Evolutionary conservation across 2,329 filamentous ascomycete genomes (phyloP), one percentile per base, ranked within the genome.

Genomic region (Zarea fungicola): DNA sequence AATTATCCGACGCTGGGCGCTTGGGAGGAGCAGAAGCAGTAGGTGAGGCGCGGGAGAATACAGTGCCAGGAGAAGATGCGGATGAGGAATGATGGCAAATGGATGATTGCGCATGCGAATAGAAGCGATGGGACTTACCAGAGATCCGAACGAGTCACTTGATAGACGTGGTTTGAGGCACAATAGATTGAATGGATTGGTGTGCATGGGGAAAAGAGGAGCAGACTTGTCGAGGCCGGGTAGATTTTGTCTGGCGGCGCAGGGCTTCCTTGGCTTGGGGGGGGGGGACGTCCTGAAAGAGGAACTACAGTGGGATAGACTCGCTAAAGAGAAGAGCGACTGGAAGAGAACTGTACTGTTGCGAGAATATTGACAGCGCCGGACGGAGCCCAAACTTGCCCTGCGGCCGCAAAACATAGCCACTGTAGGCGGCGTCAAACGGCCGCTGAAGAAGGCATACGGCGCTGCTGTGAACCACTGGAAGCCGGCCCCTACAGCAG

Each of bases 41-140:
- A n/a, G n/a, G n/a, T n/a, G n/a, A 26, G 34, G 46, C 46, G 46
- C 46, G 9, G 44, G 13, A 25, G 42, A 18, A 28, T 28, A 34
- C 35, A 28, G 19, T 34, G 32, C 10, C 31, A 25, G 28, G n/a
- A 19, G 21, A 19, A 5, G 36, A 41, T 32, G 28, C 14, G 16
- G 14, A 50, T 51, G 55, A 53, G 49, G 48, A 61, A 53, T 62
- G 58, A 56, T 54, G 54, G 55, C 54, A 51, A 52, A 52, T 54
- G 51, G 47, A 55, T 56, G 65, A 68, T 70, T 63, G 69, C 69
- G 61, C 60, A 66, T 52, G 58, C 55, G 49, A 53, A 61, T 54
- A 59, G 58, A 61, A 54, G 54, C 56, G 56, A 63, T 57, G 57
- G 51, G 55, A 70, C 69, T 70, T 55, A 71, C 67, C 60, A 64